Conservation (phyloP, 2,329 filamentous ascomycete species). For the Xylariaceae sp. region DNA sequence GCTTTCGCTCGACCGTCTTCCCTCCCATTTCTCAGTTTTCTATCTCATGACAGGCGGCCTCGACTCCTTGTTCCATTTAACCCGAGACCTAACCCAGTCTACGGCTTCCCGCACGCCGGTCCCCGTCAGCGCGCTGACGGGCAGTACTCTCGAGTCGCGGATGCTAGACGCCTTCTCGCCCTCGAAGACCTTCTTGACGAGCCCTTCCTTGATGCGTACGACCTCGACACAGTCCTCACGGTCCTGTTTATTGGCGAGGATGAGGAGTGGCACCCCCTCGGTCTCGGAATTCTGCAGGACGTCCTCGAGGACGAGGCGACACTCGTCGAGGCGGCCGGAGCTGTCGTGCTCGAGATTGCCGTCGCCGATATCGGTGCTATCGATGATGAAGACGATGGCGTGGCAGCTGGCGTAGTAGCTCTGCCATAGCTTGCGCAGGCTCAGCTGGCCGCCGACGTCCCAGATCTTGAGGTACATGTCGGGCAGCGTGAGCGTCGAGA, state of each 20-base stretch:
- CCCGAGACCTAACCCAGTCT: conserved; percentile 89
- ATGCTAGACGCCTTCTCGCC: conserved; percentile 82
- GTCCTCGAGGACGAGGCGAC: conserved; percentile 79
- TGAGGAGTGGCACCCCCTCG: conserved; percentile 83
- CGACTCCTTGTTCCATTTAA: conserved; percentile 94
- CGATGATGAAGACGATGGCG: conserved; percentile 96
- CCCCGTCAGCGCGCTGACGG: conserved; percentile 82
- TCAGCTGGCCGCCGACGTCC: conserved; percentile 94
- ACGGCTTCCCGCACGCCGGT: conserved; percentile 89
- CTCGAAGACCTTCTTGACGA: conserved; percentile 93
- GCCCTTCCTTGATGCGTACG: conserved; percentile 91
- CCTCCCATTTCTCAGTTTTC: background rate
- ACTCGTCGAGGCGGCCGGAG: conserved; percentile 75
- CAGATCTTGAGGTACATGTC: conserved; percentile 98
- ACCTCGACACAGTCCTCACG: conserved; percentile 96
- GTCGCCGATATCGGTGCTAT: conserved; percentile 89
- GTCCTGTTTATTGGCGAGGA: conserved; percentile 97
- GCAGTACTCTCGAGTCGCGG: conserved; percentile 83
- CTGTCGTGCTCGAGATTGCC: conserved; percentile 54
- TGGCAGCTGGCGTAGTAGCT: conserved; percentile 92
- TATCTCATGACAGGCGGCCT: conserved; percentile 88
- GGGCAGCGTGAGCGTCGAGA: conserved; percentile 80
- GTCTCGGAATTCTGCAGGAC: conserved; percentile 84
- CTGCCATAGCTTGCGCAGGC: conserved; percentile 86
- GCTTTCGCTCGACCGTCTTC: background rate